Percentiles rank a stretch among this genome's conserved stretches.
Evolutionary conservation across 1,284 basidiomycete genomes (phyloP).

Genomic region (Rhizoctonia solani): DNA sequence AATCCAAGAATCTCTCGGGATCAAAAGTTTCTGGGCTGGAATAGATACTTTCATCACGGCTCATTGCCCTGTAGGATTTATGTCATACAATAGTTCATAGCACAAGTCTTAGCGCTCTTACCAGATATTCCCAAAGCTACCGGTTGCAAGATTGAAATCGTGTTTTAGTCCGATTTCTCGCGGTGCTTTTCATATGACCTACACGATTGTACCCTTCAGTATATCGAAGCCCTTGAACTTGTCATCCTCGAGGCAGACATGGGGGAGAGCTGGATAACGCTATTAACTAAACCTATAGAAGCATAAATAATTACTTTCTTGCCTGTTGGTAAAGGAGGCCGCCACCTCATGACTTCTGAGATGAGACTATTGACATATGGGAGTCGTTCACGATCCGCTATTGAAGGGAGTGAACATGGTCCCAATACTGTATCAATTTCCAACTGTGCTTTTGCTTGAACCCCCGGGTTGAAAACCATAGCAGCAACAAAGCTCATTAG

Average conservation of each 20-base stretch:
- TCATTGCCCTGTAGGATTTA: background rate
- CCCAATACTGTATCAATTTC: constrained; percentile 44
- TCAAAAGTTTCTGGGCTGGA: constrained; percentile 2
- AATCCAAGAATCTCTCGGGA: constrained; percentile 19
- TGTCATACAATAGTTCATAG: background rate
- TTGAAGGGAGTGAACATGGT: constrained; percentile 45
- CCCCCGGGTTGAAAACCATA: constrained; percentile 1
- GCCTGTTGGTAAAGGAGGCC: constrained; percentile 15
- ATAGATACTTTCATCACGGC: background rate
- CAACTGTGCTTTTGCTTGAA: constrained; percentile 2
- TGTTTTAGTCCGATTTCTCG: background rate
- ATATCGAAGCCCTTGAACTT: constrained; percentile 31
- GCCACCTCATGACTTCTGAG: constrained; percentile 25
- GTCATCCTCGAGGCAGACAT: constrained; percentile 34
- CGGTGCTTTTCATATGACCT: background rate
- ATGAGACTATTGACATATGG: constrained; percentile 44
- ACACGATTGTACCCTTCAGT: constrained; percentile 18
- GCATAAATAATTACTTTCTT: background rate
- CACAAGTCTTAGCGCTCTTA: background rate
- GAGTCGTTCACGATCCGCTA: constrained; percentile 44
- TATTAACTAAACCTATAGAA: background rate
- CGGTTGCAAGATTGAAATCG: background rate
- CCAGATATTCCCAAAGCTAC: constrained; percentile 23
- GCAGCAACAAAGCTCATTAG: background rate
- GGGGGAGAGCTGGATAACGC: constrained; percentile 33